Evolutionary conservation across 371 early-diverging fungal genomes (phyloP).

Genomic region (Catenaria anguillulae): DNA sequence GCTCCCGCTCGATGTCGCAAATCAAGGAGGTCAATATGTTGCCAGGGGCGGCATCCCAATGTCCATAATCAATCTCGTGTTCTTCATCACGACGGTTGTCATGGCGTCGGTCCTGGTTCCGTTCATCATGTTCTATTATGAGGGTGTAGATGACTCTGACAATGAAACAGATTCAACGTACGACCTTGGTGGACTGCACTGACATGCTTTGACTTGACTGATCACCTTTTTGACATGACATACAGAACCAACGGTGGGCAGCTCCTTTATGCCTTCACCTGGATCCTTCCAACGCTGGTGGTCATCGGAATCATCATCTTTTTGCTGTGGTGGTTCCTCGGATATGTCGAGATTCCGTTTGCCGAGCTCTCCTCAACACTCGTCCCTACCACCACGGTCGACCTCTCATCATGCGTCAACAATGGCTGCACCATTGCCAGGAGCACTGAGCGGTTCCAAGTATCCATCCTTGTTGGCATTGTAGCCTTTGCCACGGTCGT

Average conservation of each 20-base stretch:
- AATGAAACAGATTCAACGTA: constrained; percentile 14
- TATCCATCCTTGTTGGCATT: constrained; percentile 29
- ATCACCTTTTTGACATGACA: neutral
- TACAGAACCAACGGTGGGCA: constrained; percentile 11
- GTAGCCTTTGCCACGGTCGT: constrained; percentile 29
- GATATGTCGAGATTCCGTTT: constrained; percentile 23
- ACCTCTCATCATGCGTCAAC: neutral
- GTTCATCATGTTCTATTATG: constrained; percentile 41
- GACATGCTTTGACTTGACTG: too few relatives aligned
- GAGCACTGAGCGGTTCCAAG: constrained; percentile 13
- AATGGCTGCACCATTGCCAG: constrained; percentile 6
- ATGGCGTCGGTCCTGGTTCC: constrained; percentile 29
- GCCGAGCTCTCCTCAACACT: constrained; percentile 16
- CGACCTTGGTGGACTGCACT: too few relatives aligned
- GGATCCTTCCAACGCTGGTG: constrained; percentile 26
- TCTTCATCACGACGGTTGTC: constrained; percentile 26
- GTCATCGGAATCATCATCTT: constrained; percentile 20
- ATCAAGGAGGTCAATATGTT: constrained; percentile 22
- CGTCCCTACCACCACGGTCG: constrained; percentile 6
- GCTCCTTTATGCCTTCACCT: constrained; percentile 32
- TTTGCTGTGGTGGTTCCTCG: constrained; percentile 25
- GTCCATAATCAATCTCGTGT: constrained; percentile 22
- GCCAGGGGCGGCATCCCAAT: constrained; percentile 26
- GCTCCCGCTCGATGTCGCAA: constrained; percentile 42
- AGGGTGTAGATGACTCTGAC: constrained; percentile 28